These are phyloP conservation scores for Botrytis squamosa DNA, from an alignment of 2,329 filamentous ascomycete species.

Conservation along the genomic window DNA sequence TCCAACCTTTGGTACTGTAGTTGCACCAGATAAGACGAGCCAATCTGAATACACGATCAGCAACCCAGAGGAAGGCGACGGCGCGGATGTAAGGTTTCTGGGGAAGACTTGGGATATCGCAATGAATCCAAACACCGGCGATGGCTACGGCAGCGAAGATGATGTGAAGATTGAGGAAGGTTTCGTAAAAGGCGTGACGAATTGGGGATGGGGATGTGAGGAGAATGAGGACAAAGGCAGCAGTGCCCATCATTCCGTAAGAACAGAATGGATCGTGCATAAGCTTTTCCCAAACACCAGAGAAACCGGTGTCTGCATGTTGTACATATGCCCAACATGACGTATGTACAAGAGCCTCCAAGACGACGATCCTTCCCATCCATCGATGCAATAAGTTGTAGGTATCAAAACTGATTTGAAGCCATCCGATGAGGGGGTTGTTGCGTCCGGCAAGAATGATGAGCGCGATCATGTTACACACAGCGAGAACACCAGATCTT, in stretches of 20 bases:
- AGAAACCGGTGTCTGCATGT: conserved; percentile 62
- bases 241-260: conserved; percentile 59
- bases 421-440: conserved; percentile 79
- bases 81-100: conserved; percentile 74
- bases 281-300: conserved; percentile 55
- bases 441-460: conserved; percentile 88
- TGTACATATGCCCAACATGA: conserved; percentile 73
- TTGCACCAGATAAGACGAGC: conserved; percentile 65
- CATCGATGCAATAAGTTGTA: conserved; percentile 90
- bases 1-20: conserved; percentile 51
- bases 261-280: conserved; percentile 60
- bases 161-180: conserved; percentile 86
- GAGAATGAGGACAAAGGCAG: conserved; percentile 64
- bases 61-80: conserved; percentile 73
- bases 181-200: conserved; percentile 95
- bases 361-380: conserved; percentile 71
- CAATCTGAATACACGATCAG: conserved; percentile 66
- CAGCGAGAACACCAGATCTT: conserved; percentile 76
- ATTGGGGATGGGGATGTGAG: conserved; percentile 74
- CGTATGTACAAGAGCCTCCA: conserved; percentile 70
- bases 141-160: conserved; percentile 67
- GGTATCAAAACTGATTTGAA: conserved; percentile 91
- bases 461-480: conserved; percentile 89
- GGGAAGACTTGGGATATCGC: conserved; percentile 61
- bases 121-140: conserved; percentile 75